Base-by-base conservation (phyloP, 2,329 filamentous ascomycete genomes). In the Ascomycota sp. region DNA sequence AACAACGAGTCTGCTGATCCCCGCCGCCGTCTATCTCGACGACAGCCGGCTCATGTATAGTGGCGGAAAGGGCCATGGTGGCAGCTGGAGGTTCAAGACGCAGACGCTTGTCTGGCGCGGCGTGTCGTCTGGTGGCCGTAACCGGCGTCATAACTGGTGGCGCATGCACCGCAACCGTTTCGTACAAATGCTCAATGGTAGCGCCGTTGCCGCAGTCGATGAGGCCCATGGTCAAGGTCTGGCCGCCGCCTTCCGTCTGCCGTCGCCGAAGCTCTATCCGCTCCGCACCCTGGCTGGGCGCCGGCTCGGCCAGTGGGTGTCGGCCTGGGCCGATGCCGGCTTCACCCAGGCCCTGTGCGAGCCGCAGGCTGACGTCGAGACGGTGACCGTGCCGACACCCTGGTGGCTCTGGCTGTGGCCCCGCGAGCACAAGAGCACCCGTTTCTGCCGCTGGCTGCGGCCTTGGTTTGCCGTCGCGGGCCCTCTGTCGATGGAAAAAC, bases 151-250 rank as follows among this genome's bases (percentile, higher is more conserved):
- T 25, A 75, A 65, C 35, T 81, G 75, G 74, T 58, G 57, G 21
- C 65, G 68, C 23, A 75, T 78, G 40, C 75, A 80, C 34, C 69
- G 75, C 10, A 74, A 77, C 40, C 69, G 75, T 4, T 67, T 80
- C 34, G 55, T 79, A 15, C 58, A 70, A 34, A 75, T 79, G 69
- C 53, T 75, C 29, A 79, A 81, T 40, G 63, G 62, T 7, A 73
- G 69, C 1, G 61, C 55, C 13, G 65, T 74, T 13, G 45, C 47
- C 21, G 41, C 48, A 7, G 54, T 63, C 20, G 63, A 73, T 41
- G 42, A 48, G 25, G 43, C 46, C 11, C 45, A 40, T 22, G 38
- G n/a, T n/a, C n/a, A 26, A 11, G 15, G 47, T 29, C 50, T 53
- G 21, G 15, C 15, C 23, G 43, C 61, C 21, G 56, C 25, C 47